Evolutionary conservation across 2,329 filamentous ascomycete species (phyloP).

Genomic region (Xylariaceae sp.): DNA sequence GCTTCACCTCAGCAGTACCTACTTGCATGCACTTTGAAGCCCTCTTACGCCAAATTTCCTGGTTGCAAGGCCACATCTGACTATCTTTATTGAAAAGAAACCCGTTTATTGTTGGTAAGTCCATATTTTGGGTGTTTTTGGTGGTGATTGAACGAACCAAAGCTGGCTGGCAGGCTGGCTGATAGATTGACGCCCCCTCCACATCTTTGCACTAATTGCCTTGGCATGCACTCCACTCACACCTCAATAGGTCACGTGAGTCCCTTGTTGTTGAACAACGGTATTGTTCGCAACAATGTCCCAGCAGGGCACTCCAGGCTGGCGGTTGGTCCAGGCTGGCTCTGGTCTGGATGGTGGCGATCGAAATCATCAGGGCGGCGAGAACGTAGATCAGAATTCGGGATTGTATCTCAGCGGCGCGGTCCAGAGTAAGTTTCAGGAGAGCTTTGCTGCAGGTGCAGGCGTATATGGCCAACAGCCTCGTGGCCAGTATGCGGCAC

Average conservation of each 20-base stretch:
- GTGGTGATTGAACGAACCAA: background rate
- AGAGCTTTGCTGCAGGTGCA: conserved; percentile 5
- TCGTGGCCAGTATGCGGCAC: conserved; percentile 4
- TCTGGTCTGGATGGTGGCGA: conserved; percentile 6
- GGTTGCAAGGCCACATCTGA: no score
- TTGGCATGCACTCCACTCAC: conserved; percentile 16
- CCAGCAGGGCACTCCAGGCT: conserved; percentile 17
- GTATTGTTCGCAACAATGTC: conserved; percentile 10
- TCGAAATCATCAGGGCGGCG: background rate
- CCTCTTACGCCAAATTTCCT: background rate
- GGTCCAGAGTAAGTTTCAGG: conserved; percentile 6
- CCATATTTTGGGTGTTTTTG: background rate
- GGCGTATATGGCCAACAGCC: conserved; percentile 11
- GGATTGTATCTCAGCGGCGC: conserved; percentile 9
- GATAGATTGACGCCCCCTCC: conserved; percentile 12
- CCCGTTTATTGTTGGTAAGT: conserved; percentile 5
- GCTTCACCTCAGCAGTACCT: background rate
- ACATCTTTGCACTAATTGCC: background rate
- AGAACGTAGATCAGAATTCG: conserved; percentile 11
- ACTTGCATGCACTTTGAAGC: background rate
- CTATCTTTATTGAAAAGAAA: no score
- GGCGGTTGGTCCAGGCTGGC: conserved; percentile 9
- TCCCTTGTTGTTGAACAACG: conserved; percentile 2
- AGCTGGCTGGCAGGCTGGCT: background rate
- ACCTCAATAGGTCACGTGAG: conserved; percentile 17